Conservation (phyloP, 2,329 filamentous ascomycete genomes). For the Aspergillus sp. region DNA sequence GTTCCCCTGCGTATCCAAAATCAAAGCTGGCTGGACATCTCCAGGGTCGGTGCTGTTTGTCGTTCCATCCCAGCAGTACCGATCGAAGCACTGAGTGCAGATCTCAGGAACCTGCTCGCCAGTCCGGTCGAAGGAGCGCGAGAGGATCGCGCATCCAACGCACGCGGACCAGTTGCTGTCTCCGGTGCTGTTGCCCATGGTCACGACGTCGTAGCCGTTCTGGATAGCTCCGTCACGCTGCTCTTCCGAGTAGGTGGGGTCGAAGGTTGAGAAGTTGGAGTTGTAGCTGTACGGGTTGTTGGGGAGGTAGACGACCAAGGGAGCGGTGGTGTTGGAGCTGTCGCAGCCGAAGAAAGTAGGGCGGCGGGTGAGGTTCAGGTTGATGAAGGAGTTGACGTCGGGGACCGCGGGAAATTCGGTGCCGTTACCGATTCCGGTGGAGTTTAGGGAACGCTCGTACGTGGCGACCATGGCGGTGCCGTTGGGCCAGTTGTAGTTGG, state of each 20-base stretch:
- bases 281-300: constrained; percentile 77
- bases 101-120: constrained; percentile 68
- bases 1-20: neutral
- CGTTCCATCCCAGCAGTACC: constrained; percentile 95
- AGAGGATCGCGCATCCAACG: constrained; percentile 84
- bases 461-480: constrained; percentile 75
- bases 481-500: constrained; percentile 71
- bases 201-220: constrained; percentile 84
- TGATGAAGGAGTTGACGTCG: constrained; percentile 76
- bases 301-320: constrained; percentile 82
- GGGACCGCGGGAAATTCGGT: constrained; percentile 75
- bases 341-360: constrained; percentile 85
- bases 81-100: constrained; percentile 75
- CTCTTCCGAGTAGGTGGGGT: constrained; percentile 63
- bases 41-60: constrained; percentile 38
- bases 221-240: constrained; percentile 79
- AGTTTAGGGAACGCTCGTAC: constrained; percentile 67
- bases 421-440: constrained; percentile 63
- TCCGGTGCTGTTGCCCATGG: constrained; percentile 77
- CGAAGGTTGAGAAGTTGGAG: constrained; percentile 81
- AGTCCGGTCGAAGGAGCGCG: constrained; percentile 74
- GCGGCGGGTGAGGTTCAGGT: constrained; percentile 72
- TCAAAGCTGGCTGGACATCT: constrained; percentile 14
- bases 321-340: constrained; percentile 62
- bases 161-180: constrained; percentile 79